Conservation (phyloP, 2,329 filamentous ascomycete species). For the Hypoxylon sp. region DNA sequence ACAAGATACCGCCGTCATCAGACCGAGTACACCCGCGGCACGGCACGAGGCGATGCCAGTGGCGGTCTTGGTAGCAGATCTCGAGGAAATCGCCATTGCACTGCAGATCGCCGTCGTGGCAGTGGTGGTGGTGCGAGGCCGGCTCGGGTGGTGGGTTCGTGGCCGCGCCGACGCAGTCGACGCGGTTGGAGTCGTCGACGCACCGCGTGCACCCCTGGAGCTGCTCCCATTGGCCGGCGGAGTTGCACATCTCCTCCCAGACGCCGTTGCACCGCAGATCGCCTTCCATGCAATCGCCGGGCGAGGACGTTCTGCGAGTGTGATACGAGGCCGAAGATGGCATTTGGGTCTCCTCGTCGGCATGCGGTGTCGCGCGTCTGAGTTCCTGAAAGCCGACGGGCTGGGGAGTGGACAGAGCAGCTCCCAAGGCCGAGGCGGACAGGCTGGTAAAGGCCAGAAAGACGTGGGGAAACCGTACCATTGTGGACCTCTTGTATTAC, state of each 20-base stretch:
- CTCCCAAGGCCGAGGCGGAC: slow-evolving; percentile 3
- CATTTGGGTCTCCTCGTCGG: no score
- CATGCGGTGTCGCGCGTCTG: not conserved
- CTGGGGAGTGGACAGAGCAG: not conserved
- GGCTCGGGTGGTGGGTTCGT: not conserved
- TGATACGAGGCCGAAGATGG: not conserved
- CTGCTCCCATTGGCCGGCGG: not conserved
- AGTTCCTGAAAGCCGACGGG: not conserved
- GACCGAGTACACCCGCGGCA: slow-evolving; percentile 4
- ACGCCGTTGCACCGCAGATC: slow-evolving; percentile 3
- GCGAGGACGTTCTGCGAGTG: not conserved
- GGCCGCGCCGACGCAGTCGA: not conserved
- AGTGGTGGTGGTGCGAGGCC: not conserved
- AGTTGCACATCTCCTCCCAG: slow-evolving; percentile 1
- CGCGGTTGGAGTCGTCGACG: not conserved
- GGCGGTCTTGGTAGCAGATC: not conserved
- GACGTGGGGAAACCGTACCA: slow-evolving; percentile 2
- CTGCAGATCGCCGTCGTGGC: not conserved
- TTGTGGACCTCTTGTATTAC: not conserved
- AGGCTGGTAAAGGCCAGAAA: slow-evolving; percentile 3
- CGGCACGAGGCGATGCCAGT: not conserved
- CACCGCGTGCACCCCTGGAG: slow-evolving; percentile 9
- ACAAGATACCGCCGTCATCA: not conserved
- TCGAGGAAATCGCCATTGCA: slow-evolving; percentile 15
- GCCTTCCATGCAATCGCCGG: not conserved